phyloP scores from a whole-genome alignment of 2,329 filamentous ascomycete genomes.

The Ploettnerulaceae sp. region DNA sequence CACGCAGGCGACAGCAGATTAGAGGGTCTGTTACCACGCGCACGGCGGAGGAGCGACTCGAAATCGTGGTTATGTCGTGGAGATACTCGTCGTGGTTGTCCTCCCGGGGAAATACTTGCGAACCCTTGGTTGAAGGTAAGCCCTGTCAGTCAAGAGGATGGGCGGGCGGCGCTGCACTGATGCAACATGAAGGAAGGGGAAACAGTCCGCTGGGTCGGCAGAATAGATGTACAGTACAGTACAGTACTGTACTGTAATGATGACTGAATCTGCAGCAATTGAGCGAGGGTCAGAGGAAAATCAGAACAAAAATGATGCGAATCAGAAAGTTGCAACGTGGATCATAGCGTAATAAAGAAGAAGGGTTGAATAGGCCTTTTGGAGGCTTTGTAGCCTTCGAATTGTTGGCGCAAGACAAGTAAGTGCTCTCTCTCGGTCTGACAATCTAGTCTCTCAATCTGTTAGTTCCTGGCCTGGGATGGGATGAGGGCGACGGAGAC shows the following conservation, averaged over 20 bases:
- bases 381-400: too few species aligned
- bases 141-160: conserved; percentile 25
- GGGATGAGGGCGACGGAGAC: too few species aligned
- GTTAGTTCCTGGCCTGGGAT: too few species aligned
- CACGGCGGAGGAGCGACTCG: conserved; percentile 9
- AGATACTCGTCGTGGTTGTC: conserved; percentile 3
- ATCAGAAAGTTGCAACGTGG: not conserved
- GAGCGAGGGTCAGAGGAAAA: not conserved
- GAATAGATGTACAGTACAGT: not conserved
- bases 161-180: conserved; percentile 11
- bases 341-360: not conserved
- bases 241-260: not conserved
- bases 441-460: too few species aligned
- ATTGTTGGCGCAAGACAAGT: too few species aligned
- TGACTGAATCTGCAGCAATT: not conserved
- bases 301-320: not conserved
- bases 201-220: conserved; percentile 16
- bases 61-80: conserved; percentile 6
- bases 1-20: conserved; percentile 7
- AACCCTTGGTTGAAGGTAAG: conserved; percentile 22
- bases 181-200: conserved; percentile 23
- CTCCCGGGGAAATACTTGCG: conserved; percentile 6
- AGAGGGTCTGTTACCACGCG: conserved; percentile 14
- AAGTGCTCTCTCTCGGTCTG: too few species aligned
- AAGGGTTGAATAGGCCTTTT: not conserved